phyloP scores from a whole-genome alignment of 2,329 filamentous ascomycete genomes.

The Triangularia setosa region DNA sequence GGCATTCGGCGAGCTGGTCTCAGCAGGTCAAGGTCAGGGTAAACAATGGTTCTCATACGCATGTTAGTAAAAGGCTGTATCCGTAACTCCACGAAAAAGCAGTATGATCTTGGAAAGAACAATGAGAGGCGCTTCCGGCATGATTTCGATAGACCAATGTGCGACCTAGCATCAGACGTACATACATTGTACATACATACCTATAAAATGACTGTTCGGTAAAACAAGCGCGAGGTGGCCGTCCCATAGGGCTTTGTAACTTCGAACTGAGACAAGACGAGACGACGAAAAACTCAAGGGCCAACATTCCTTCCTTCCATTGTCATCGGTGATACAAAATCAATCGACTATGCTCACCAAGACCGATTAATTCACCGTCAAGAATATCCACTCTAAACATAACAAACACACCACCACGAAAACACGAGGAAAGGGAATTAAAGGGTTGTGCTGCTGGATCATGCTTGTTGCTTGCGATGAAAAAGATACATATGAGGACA shows the following conservation, averaged over 20 bases:
- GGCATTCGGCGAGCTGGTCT: not conserved
- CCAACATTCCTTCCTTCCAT: not conserved
- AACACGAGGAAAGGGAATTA: slow-evolving; percentile 16
- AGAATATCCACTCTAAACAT: no score
- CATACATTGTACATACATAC: no score
- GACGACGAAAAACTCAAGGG: not conserved
- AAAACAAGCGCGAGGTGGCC: no score
- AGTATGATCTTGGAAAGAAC: not conserved
- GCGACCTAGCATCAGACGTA: not conserved
- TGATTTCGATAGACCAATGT: not conserved
- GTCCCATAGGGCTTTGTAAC: not conserved
- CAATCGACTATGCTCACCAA: no score
- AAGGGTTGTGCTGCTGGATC: slow-evolving; percentile 12
- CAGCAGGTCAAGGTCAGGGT: not conserved
- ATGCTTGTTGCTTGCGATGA: not conserved
- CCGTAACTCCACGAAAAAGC: not conserved
- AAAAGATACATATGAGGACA: slow-evolving; percentile 8
- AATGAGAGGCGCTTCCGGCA: not conserved
- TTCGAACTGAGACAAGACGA: not conserved
- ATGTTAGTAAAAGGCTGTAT: not conserved
- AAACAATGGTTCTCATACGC: not conserved
- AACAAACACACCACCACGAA: not conserved
- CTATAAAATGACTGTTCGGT: no score
- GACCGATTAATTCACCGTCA: no score
- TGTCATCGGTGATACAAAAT: not conserved